These are phyloP conservation scores for Blastobotrys muscicola DNA, from an alignment of 805 yeast species.

Conservation along the genomic window DNA sequence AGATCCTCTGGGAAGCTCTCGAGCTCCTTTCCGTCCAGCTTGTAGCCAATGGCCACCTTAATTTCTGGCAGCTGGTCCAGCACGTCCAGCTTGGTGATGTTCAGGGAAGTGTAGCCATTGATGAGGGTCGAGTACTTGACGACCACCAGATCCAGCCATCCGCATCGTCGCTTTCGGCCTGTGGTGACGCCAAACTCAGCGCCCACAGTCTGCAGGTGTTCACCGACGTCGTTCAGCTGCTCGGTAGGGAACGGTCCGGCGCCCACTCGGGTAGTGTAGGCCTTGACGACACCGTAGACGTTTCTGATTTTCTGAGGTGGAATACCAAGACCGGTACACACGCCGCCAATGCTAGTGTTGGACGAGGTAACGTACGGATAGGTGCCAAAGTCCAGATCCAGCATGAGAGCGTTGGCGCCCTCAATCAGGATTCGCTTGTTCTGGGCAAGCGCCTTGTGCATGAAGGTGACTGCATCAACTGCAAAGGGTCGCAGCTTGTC, in stretches of 20 bases:
- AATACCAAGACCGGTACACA: conserved; percentile 88
- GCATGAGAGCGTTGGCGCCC: conserved; percentile 98
- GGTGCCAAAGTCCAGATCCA: conserved; percentile 96
- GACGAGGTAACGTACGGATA: conserved; percentile 96
- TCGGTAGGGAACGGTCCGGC: conserved; percentile 99
- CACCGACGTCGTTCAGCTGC: conserved; percentile 82
- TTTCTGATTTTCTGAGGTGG: conserved; percentile 82
- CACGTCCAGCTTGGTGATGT: conserved; percentile 93
- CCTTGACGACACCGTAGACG: conserved; percentile 93
- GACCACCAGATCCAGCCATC: conserved; percentile 96
- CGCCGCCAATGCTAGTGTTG: conserved; percentile 96
- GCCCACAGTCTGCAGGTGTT: conserved; percentile 79
- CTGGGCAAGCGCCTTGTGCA: conserved; percentile 60
- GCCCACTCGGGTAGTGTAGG: conserved; percentile 97
- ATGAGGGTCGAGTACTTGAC: conserved; percentile 82
- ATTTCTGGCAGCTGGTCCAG: conserved; percentile 84
- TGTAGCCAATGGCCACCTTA: conserved; percentile 78
- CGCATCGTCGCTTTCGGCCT: conserved; percentile 98
- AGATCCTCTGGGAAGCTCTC: conserved; percentile 91
- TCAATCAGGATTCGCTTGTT: conserved; percentile 87
- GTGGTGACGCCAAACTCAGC: conserved; percentile 97
- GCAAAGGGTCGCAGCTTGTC: conserved; percentile 80
- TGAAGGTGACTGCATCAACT: conserved; percentile 77
- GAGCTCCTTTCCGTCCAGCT: conserved; percentile 64
- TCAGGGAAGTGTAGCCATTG: conserved; percentile 89